Percentiles rank a stretch among this genome's conserved stretches.
Evolutionary conservation across 2,329 filamentous ascomycete genomes (phyloP).

Genomic region (Penicillium sp.): DNA sequence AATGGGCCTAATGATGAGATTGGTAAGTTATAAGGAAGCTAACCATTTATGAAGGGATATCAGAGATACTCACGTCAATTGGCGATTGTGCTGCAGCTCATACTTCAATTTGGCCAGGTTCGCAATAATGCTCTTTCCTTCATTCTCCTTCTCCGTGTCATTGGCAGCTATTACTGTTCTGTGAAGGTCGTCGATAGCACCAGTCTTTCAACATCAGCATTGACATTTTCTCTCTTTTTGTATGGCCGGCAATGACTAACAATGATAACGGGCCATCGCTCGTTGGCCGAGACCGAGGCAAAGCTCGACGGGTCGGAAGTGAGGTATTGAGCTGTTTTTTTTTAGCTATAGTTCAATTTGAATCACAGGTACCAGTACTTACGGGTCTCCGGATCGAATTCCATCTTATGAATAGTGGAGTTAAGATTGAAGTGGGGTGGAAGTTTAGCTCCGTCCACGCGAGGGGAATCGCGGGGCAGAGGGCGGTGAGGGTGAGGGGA

Average conservation of each 20-base stretch:
- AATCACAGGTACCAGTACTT: conserved; percentile 32
- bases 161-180: conserved; percentile 55
- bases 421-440: conserved; percentile 16
- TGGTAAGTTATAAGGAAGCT: not conserved
- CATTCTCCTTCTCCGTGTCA: conserved; percentile 60
- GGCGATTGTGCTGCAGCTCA: conserved; percentile 85
- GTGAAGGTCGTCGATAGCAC: conserved; percentile 93
- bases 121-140: conserved; percentile 84
- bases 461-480: conserved; percentile 20
- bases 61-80: conserved; percentile 61
- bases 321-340: conserved; percentile 64
- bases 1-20: conserved; percentile 58
- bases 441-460: conserved; percentile 4
- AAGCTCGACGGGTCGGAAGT: conserved; percentile 86
- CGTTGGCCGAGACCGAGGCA: conserved; percentile 77
- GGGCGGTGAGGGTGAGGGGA: conserved; percentile 12
- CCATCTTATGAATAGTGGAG: conserved; percentile 54
- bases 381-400: conserved; percentile 74
- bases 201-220: conserved; percentile 59
- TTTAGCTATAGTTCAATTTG: conserved; percentile 11
- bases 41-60: not conserved
- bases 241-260: conserved; percentile 50
- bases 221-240: not conserved
- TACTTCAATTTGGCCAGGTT: conserved; percentile 84
- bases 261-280: conserved; percentile 91